Conservation (phyloP, 208 protist genomes). For the Strigomonas culicis region DNA sequence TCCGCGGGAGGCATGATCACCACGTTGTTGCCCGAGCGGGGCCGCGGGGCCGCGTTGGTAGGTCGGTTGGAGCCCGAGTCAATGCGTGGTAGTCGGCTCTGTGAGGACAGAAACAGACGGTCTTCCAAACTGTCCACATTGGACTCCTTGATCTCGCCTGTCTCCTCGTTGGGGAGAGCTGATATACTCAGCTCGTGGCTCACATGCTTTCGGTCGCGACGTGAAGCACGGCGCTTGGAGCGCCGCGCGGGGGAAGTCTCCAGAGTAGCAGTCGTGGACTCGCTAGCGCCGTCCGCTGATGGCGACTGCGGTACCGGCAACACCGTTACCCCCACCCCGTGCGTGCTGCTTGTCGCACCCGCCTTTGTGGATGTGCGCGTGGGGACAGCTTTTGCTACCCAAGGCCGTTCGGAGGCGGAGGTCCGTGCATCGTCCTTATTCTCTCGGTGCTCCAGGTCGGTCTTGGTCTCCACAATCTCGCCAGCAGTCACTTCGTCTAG, state of each 20-base stretch:
- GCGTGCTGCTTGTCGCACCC: slow-evolving; percentile 13
- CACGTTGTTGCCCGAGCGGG: too few species aligned
- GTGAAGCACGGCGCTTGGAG: too few species aligned
- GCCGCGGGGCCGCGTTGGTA: too few species aligned
- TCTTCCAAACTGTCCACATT: slow-evolving; percentile 17
- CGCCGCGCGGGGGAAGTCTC: neutral
- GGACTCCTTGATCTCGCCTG: slow-evolving; percentile 37
- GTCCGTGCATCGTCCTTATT: too few species aligned
- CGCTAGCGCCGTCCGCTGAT: too few species aligned
- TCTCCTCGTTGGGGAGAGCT: slow-evolving; percentile 29
- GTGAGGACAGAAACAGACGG: neutral
- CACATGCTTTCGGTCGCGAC: neutral
- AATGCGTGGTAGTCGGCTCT: too few species aligned
- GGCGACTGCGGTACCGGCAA: too few species aligned
- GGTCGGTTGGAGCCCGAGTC: too few species aligned
- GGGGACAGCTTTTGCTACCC: slow-evolving; percentile 10
- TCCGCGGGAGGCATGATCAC: neutral
- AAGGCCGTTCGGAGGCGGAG: neutral
- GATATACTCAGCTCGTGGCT: slow-evolving; percentile 22
- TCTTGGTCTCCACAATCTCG: slow-evolving; percentile 4
- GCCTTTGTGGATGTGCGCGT: slow-evolving; percentile 10
- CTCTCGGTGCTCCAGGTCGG: neutral
- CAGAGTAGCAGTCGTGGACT: too few species aligned
- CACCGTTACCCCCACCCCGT: too few species aligned
- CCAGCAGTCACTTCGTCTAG: neutral